Conservation (phyloP, 2,329 filamentous ascomycete genomes). For the Aspergillus sp. region DNA sequence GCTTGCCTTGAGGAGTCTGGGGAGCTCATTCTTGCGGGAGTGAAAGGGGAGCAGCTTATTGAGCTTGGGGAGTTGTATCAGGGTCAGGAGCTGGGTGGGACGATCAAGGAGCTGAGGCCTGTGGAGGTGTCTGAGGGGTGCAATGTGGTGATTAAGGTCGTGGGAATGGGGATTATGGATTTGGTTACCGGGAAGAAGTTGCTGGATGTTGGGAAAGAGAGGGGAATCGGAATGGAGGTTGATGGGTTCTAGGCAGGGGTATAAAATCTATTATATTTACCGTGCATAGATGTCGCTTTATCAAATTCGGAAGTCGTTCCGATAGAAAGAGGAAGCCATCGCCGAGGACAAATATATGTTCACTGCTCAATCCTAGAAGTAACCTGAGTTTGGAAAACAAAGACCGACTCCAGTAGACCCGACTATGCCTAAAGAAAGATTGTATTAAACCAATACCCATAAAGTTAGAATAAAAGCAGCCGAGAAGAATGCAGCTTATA, state of each 20-base stretch:
- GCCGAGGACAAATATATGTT: too few relatives aligned
- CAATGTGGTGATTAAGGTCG: conserved; percentile 52
- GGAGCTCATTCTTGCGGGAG: conserved; percentile 44
- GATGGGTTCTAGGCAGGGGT: conserved; percentile 33
- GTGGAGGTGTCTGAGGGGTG: conserved; percentile 30
- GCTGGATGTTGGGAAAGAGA: conserved; percentile 36
- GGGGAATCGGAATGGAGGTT: conserved; percentile 34
- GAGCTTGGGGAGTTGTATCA: conserved; percentile 45
- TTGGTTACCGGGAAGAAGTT: conserved; percentile 45
- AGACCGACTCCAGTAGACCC: too few relatives aligned
- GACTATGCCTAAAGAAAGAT: too few relatives aligned
- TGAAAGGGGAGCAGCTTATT: conserved; percentile 38
- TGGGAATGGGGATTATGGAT: conserved; percentile 54
- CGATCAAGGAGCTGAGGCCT: neutral
- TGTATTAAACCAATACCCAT: too few relatives aligned
- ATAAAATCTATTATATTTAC: too few relatives aligned
- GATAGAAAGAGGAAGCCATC: too few relatives aligned
- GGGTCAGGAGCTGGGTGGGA: conserved; percentile 12
- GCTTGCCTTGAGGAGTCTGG: conserved; percentile 49
- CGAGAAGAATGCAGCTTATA: too few relatives aligned
- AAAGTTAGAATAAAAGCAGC: too few relatives aligned
- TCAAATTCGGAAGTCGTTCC: too few relatives aligned
- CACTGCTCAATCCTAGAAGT: too few relatives aligned
- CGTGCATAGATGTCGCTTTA: too few relatives aligned
- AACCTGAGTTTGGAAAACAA: too few relatives aligned